phyloP scores from a whole-genome alignment of 805 yeast genomes.

The Wickerhamiella azyma region DNA sequence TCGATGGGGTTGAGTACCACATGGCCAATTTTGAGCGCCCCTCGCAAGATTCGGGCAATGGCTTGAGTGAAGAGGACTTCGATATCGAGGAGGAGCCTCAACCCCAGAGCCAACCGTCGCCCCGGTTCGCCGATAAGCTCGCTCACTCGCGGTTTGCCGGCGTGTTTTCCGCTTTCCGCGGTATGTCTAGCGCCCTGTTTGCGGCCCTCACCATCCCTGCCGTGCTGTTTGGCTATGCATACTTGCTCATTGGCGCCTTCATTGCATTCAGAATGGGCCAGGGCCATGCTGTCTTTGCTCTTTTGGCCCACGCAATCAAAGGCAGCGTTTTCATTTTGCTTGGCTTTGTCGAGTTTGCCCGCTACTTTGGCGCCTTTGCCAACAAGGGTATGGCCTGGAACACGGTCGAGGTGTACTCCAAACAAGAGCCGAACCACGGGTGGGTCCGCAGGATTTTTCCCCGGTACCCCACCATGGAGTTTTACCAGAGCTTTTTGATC shows the following conservation, averaged over 20 bases:
- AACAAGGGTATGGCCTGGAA: conserved; percentile 91
- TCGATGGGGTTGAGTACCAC: conserved; percentile 23
- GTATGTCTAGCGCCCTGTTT: conserved; percentile 31
- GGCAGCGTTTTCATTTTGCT: conserved; percentile 76
- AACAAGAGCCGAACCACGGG: conserved; percentile 7
- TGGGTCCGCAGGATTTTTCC: conserved; percentile 20
- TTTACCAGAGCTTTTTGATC: conserved; percentile 64
- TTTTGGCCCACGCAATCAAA: conserved; percentile 89
- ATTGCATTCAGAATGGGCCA: conserved; percentile 59
- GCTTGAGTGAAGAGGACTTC: conserved; percentile 1
- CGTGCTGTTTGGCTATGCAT: conserved; percentile 43
- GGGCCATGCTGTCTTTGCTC: conserved; percentile 54
- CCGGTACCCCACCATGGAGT: conserved; percentile 62
- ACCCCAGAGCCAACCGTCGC: not conserved
- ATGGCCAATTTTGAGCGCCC: conserved; percentile 16
- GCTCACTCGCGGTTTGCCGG: conserved; percentile 5
- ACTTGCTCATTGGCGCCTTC: conserved; percentile 45
- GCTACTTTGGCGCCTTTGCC: conserved; percentile 73
- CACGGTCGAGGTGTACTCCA: conserved; percentile 1
- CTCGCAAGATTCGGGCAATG: conserved; percentile 20
- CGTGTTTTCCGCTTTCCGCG: conserved; percentile 13
- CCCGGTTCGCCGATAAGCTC: not conserved
- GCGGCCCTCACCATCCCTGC: conserved; percentile 48
- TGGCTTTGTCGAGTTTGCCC: conserved; percentile 69
- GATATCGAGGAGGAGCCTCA: conserved; percentile 2